Percentiles rank a stretch among this genome's conserved stretches.
Conservation (phyloP, 1,139 yeast genomes). For the Hansenula anomala region DNA sequence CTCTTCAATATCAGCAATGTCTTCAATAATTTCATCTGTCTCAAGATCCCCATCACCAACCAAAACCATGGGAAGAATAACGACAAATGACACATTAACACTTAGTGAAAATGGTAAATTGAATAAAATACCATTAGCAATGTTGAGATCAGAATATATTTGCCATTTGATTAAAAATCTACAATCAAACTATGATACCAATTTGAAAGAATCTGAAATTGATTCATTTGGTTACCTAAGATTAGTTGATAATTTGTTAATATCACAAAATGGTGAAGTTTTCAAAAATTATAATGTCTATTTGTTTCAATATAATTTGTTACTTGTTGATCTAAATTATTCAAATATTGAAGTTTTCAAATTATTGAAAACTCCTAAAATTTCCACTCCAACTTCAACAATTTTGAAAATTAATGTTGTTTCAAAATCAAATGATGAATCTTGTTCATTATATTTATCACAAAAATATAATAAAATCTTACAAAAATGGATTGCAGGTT, state of each 20-base stretch:
- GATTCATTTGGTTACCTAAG: constrained; percentile 29
- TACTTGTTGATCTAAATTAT: constrained; percentile 10
- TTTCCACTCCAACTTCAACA: constrained; percentile 19
- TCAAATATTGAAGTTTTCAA: constrained; percentile 6
- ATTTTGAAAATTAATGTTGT: constrained; percentile 13
- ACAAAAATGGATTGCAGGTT: constrained; percentile 33
- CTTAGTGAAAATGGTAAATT: too few relatives aligned
- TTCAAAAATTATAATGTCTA: constrained; percentile 25
- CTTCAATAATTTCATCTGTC: constrained; percentile 32
- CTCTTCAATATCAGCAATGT: constrained; percentile 31
- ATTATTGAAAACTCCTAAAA: constrained; percentile 9
- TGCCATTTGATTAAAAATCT: constrained; percentile 18
- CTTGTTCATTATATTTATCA: constrained; percentile 18
- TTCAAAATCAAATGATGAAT: constrained; percentile 11
- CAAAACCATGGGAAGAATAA: too few relatives aligned
- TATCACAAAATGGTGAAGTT: constrained; percentile 16
- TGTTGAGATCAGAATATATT: constrained; percentile 15
- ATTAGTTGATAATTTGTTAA: constrained; percentile 26
- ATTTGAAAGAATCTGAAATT: constrained; percentile 12
- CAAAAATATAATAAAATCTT: constrained; percentile 22
- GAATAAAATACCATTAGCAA: constrained; percentile 12
- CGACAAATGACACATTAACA: too few relatives aligned
- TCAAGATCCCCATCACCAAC: constrained; percentile 24
- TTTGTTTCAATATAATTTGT: constrained; percentile 22
- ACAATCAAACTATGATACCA: constrained; percentile 6